A percentile compares a stretch with the other conserved stretches of the same genome.
phyloP scores from a whole-genome alignment of 2,329 filamentous ascomycete species.

The Nemania sp. region DNA sequence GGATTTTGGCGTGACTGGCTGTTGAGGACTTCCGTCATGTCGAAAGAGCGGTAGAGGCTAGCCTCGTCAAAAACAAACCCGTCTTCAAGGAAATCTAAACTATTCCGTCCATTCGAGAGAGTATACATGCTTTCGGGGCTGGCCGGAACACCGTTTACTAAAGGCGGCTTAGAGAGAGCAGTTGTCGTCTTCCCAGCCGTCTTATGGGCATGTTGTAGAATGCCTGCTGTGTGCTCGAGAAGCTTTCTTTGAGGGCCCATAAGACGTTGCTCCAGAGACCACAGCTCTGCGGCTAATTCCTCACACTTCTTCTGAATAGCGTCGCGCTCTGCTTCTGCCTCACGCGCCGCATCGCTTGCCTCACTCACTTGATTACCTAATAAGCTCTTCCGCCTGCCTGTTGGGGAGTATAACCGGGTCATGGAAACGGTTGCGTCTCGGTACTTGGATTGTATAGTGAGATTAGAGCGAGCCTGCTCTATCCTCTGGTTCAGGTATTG shows the following conservation, averaged over 20 bases:
- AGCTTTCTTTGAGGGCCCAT: constrained; percentile 76
- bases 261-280: constrained; percentile 74
- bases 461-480: constrained; percentile 77
- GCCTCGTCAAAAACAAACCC: constrained; percentile 75
- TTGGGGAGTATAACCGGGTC: constrained; percentile 74
- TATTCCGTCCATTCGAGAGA: constrained; percentile 64
- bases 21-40: constrained; percentile 59
- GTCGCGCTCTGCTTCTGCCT: constrained; percentile 74
- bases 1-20: constrained; percentile 44
- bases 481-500: constrained; percentile 73
- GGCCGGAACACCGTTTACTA: constrained; percentile 65
- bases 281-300: constrained; percentile 78
- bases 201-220: constrained; percentile 87
- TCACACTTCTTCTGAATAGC: constrained; percentile 81
- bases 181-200: constrained; percentile 62
- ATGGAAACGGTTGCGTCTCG: constrained; percentile 90
- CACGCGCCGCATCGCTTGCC: constrained; percentile 53
- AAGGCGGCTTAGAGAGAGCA: constrained; percentile 46
- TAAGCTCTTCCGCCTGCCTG: constrained; percentile 50
- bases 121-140: constrained; percentile 78
- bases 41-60: constrained; percentile 71
- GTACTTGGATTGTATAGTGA: constrained; percentile 90
- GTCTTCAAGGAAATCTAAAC: constrained; percentile 57
- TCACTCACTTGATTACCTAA: constrained; percentile 54
- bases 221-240: constrained; percentile 87